phyloP scores from a whole-genome alignment of 1,284 basidiomycete species.

The Ustilago esculenta region DNA sequence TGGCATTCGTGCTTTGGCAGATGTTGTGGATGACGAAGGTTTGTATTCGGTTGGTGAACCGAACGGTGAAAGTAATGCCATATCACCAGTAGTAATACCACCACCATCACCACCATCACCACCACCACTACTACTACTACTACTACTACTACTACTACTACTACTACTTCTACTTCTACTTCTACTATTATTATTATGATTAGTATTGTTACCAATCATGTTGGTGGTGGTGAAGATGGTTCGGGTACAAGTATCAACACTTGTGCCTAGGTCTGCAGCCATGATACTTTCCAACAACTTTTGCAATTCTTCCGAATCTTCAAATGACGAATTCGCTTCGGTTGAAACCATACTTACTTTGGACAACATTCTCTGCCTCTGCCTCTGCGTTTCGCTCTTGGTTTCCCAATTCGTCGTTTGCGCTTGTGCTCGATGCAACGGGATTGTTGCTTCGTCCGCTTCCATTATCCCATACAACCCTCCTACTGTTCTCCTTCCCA shows the following conservation, averaged over 20 bases:
- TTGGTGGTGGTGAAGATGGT: no score
- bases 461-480: slow-evolving; percentile 30
- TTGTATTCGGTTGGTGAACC: slow-evolving; percentile 22
- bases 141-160: no score
- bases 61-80: slow-evolving; percentile 37
- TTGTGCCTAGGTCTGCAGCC: slow-evolving; percentile 30
- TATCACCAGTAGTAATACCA: slow-evolving; percentile 12
- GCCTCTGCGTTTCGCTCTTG: no score
- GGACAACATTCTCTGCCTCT: no score
- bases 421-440: slow-evolving; percentile 24
- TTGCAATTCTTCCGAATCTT: slow-evolving; percentile 45
- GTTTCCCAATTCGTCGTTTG: no score
- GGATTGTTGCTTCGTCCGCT: slow-evolving; percentile 5
- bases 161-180: no score
- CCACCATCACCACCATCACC: no score
- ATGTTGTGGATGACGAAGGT: slow-evolving; percentile 4
- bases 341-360: slow-evolving; percentile 34
- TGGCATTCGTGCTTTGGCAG: background rate
- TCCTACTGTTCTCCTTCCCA: no score
- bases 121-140: no score
- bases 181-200: no score
- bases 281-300: slow-evolving; percentile 44
- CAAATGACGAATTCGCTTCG: slow-evolving; percentile 45
- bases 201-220: no score
- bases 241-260: no score